A percentile compares a stretch with the other conserved stretches of the same genome.
phyloP scores from a whole-genome alignment of 768 basidiomycete species.

The Suillus bovinus region DNA sequence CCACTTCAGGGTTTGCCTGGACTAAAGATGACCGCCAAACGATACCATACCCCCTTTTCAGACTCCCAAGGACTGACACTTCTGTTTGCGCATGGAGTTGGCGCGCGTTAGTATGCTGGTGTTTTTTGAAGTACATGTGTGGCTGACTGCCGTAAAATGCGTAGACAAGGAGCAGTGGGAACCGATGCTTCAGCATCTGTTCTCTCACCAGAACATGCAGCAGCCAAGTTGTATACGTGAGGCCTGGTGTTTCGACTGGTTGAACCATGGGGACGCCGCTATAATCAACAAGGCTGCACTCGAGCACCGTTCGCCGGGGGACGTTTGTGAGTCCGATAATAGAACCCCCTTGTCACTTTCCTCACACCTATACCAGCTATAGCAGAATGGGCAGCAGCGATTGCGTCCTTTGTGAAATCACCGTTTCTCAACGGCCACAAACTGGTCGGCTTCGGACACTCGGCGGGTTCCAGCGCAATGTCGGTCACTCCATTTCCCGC shows the following conservation, averaged over 20 bases:
- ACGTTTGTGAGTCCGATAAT: constrained; percentile 38
- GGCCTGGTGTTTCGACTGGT: constrained; percentile 53
- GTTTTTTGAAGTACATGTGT: not conserved
- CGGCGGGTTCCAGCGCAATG: constrained; percentile 45
- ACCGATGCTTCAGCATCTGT: constrained; percentile 43
- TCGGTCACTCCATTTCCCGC: constrained; percentile 21
- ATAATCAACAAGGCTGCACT: constrained; percentile 41
- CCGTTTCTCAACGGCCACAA: constrained; percentile 35
- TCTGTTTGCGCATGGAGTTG: constrained; percentile 49
- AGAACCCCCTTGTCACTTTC: not conserved
- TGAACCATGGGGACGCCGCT: constrained; percentile 50
- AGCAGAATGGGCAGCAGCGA: constrained; percentile 39
- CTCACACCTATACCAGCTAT: constrained; percentile 23
- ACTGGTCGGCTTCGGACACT: constrained; percentile 44
- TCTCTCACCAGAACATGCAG: constrained; percentile 29
- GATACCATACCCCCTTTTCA: constrained; percentile 36
- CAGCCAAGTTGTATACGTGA: constrained; percentile 37
- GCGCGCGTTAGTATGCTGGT: constrained; percentile 39
- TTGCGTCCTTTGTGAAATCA: constrained; percentile 36
- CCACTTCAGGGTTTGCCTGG: constrained; percentile 7
- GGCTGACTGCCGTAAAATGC: not conserved
- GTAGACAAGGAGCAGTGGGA: constrained; percentile 61
- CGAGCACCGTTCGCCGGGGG: constrained; percentile 27
- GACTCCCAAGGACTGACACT: constrained; percentile 41
- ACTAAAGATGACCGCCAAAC: constrained; percentile 47